Percentiles rank a stretch among this genome's conserved stretches.
Conservation (phyloP, 148 eudicot species). For the Polygonum aviculare region DNA sequence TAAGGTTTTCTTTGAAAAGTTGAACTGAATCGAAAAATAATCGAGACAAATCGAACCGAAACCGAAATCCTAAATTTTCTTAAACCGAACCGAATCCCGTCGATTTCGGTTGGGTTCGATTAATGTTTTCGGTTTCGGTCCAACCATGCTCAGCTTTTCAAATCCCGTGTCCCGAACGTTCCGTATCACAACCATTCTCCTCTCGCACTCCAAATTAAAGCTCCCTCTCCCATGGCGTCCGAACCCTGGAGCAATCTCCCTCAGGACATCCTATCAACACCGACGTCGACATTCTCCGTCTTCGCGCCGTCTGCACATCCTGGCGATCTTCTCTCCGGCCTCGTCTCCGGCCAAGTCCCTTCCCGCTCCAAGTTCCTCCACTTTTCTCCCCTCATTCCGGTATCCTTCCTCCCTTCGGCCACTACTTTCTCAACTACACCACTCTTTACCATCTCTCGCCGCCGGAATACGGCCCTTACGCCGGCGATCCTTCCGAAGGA, state of each 20-base stretch:
- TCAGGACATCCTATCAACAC: not conserved
- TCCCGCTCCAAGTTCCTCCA: constrained; percentile 1
- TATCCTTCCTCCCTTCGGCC: not conserved
- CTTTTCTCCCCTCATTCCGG: not conserved
- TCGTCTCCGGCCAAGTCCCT: not conserved
- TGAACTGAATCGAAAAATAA: too few relatives aligned
- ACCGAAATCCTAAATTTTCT: too few relatives aligned
- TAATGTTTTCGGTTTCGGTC: too few relatives aligned
- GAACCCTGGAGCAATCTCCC: not conserved
- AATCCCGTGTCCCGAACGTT: not conserved
- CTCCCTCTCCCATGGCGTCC: not conserved
- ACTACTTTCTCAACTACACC: not conserved
- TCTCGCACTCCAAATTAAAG: not conserved
- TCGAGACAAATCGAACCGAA: too few relatives aligned
- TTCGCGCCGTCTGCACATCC: constrained; percentile 10
- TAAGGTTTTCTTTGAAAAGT: too few relatives aligned
- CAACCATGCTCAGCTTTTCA: not conserved
- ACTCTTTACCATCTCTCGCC: not conserved
- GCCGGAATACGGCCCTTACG: not conserved
- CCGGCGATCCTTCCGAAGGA: not conserved
- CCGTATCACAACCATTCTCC: not conserved
- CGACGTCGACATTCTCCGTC: not conserved
- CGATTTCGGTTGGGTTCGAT: too few relatives aligned
- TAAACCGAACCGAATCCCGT: too few relatives aligned
- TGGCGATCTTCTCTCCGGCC: constrained; percentile 12